Conservation (phyloP, 352 stramenopile species). For the Phytophthora constricta region DNA sequence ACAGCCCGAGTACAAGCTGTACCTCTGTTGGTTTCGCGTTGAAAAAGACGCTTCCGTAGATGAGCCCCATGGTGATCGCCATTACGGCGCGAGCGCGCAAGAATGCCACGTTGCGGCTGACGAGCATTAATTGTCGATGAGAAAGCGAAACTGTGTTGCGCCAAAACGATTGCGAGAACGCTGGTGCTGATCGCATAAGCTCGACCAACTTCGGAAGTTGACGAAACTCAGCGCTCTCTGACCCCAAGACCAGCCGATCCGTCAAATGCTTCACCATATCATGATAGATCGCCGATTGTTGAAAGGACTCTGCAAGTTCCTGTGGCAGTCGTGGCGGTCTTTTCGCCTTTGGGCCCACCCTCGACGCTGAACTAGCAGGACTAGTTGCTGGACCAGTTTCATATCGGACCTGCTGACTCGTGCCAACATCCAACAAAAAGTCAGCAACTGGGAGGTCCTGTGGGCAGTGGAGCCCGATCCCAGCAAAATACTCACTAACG, state of each 20-base stretch:
- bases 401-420: constrained; percentile 35
- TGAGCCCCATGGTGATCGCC: constrained; percentile 35
- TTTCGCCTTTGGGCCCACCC: background rate
- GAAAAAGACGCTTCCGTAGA: constrained; percentile 40
- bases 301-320: constrained; percentile 12
- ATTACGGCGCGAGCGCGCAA: constrained; percentile 31
- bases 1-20: constrained; percentile 52
- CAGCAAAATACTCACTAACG: constrained; percentile 42
- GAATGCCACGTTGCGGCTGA: constrained; percentile 33
- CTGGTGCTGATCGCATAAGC: constrained; percentile 1
- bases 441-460: constrained; percentile 39
- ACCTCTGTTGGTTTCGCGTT: constrained; percentile 26
- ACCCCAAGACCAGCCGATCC: constrained; percentile 16
- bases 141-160: constrained; percentile 28
- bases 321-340: background rate
- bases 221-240: constrained; percentile 17
- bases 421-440: constrained; percentile 46
- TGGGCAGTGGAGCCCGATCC: constrained; percentile 47
- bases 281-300: constrained; percentile 3
- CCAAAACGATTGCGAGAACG: constrained; percentile 30
- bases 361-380: background rate
- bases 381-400: constrained; percentile 3
- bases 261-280: constrained; percentile 4
- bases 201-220: constrained; percentile 10
- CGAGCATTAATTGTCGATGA: constrained; percentile 31